Evolutionary conservation across 2,329 filamentous ascomycete species (phyloP).

Genomic region (Alternaria sp.): DNA sequence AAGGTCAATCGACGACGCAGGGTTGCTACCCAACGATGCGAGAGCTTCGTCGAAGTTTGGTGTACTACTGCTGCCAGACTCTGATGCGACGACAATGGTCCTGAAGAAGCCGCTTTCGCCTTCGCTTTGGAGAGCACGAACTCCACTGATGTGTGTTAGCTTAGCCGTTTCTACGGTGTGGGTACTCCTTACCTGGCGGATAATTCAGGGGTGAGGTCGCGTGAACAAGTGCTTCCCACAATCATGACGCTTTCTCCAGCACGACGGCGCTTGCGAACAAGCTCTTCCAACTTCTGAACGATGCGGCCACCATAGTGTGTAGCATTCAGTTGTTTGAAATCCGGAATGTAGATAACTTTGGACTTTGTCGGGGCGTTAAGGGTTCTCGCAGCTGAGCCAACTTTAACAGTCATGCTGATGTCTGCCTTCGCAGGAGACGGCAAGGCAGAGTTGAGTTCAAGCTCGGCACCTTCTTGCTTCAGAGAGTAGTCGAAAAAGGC

Average conservation of each 20-base stretch:
- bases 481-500: slow-evolving; percentile 44
- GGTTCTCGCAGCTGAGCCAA: slow-evolving; percentile 23
- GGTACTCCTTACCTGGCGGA: slow-evolving; percentile 40
- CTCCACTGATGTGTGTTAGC: slow-evolving; percentile 35
- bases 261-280: slow-evolving; percentile 74
- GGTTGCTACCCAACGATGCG: slow-evolving; percentile 11
- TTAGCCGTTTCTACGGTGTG: background rate
- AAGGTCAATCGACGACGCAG: slow-evolving; percentile 9
- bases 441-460: slow-evolving; percentile 36
- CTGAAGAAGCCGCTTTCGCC: slow-evolving; percentile 41
- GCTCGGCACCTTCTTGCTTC: slow-evolving; percentile 18
- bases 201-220: slow-evolving; percentile 54
- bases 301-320: slow-evolving; percentile 73
- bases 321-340: slow-evolving; percentile 78
- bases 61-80: slow-evolving; percentile 16
- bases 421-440: slow-evolving; percentile 20
- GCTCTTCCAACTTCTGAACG: slow-evolving; percentile 70
- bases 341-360: slow-evolving; percentile 78
- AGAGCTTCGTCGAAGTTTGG: slow-evolving; percentile 19
- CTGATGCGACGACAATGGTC: slow-evolving; percentile 43
- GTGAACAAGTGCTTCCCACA: slow-evolving; percentile 74
- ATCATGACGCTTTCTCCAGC: slow-evolving; percentile 76
- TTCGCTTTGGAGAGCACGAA: slow-evolving; percentile 56
- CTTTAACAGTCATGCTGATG: slow-evolving; percentile 26
- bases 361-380: slow-evolving; percentile 46